These are phyloP conservation scores for Vickermania ingenoplastis DNA, from an alignment of 208 protist species.

Conservation along the genomic window DNA sequence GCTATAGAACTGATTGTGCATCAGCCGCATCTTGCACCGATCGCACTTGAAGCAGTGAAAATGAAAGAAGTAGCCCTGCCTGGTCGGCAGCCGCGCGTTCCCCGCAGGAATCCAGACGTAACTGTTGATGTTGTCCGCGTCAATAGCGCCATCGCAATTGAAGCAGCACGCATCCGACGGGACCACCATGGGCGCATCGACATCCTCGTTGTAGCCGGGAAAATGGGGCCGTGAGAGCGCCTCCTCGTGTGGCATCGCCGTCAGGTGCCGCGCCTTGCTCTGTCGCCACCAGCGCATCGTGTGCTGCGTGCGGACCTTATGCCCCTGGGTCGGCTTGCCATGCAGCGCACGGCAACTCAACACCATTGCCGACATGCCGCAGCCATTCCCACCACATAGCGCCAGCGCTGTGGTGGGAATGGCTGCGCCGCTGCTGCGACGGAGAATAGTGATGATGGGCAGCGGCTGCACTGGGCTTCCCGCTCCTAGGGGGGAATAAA, in stretches of 20 bases:
- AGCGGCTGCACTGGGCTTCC: too few relatives aligned
- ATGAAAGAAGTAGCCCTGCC: conserved; percentile 87
- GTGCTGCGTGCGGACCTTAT: conserved; percentile 87
- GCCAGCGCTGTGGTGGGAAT: too few relatives aligned
- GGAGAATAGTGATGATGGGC: too few relatives aligned
- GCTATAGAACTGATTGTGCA: conserved; percentile 88
- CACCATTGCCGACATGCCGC: conserved; percentile 2
- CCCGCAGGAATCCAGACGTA: conserved; percentile 85
- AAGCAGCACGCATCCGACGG: conserved; percentile 69
- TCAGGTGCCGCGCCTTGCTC: conserved; percentile 82
- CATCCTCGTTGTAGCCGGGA: conserved; percentile 78
- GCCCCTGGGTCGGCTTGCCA: conserved; percentile 75
- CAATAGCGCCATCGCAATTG: conserved; percentile 71
- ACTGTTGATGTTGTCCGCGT: conserved; percentile 58
- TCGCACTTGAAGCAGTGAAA: conserved; percentile 87
- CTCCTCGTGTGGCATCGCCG: conserved; percentile 74
- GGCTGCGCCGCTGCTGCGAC: too few relatives aligned
- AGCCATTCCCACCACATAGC: too few relatives aligned
- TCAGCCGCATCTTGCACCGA: conserved; percentile 75
- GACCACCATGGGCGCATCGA: conserved; percentile 74
- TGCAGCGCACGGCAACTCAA: conserved; percentile 28
- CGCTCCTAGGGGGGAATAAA: too few relatives aligned
- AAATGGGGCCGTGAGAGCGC: conserved; percentile 67
- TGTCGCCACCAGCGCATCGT: conserved; percentile 82
- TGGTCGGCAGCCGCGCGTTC: conserved; percentile 73